Percentiles rank a stretch among this genome's conserved stretches.
Conservation (phyloP, 371 early-diverging fungal species). For the Haplosporangium sp. region DNA sequence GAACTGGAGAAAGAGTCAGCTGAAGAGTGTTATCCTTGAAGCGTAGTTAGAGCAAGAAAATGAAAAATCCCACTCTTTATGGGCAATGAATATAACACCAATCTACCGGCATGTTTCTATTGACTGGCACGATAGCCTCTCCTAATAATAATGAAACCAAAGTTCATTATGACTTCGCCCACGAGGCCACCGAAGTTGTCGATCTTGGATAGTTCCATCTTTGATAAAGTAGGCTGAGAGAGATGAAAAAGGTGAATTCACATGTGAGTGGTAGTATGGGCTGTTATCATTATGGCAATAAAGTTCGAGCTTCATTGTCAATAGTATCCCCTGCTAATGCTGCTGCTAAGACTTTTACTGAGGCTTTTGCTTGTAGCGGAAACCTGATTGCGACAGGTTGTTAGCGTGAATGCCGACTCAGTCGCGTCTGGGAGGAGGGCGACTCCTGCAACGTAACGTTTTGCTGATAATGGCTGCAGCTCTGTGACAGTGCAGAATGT, state of each 20-base stretch:
- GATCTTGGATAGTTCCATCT: slow-evolving; percentile 35
- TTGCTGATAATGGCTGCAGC: too few species aligned
- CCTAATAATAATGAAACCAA: slow-evolving; percentile 13
- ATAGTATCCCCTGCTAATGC: too few species aligned
- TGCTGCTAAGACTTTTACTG: too few species aligned
- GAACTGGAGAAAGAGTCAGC: slow-evolving; percentile 69
- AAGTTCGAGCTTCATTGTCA: too few species aligned
- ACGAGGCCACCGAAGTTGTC: slow-evolving; percentile 24
- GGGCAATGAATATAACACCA: too few species aligned
- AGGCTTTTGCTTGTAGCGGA: too few species aligned
- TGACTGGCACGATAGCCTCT: neutral
- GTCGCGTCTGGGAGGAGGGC: too few species aligned
- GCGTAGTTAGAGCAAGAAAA: neutral
- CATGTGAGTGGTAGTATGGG: slow-evolving; percentile 34
- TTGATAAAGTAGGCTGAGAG: slow-evolving; percentile 37
- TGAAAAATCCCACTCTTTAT: neutral
- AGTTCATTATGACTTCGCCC: slow-evolving; percentile 27
- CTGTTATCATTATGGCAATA: slow-evolving; percentile 16
- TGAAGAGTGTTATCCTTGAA: slow-evolving; percentile 33
- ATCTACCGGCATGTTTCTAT: too few species aligned
- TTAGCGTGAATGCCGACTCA: too few species aligned
- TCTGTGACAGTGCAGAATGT: too few species aligned
- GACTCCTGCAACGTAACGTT: too few species aligned
- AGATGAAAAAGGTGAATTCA: slow-evolving; percentile 29
- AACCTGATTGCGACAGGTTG: too few species aligned